Percentiles rank a stretch among this genome's conserved stretches.
phyloP scores from a whole-genome alignment of 495 filamentous ascomycete species.

The Alectoria sarmentosa region DNA sequence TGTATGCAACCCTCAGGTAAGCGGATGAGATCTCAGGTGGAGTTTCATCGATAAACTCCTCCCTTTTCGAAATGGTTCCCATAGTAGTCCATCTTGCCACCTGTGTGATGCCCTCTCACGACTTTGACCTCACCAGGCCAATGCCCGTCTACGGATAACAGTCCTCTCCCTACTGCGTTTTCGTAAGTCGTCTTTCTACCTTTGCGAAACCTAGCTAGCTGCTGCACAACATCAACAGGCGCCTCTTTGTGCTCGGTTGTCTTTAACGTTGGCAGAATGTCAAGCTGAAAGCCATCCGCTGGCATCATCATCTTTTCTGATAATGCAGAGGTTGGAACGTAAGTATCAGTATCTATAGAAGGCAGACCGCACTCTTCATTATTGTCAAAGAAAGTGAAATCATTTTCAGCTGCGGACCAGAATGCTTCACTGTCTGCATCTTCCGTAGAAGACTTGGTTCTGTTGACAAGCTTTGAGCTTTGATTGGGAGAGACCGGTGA shows the following conservation, averaged over 20 bases:
- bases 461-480: conserved; percentile 23
- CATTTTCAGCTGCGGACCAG: conserved; percentile 51
- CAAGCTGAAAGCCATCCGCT: conserved; percentile 28
- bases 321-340: conserved; percentile 39
- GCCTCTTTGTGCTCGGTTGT: conserved; percentile 17
- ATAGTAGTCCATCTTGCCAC: conserved; percentile 44
- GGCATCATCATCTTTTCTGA: conserved; percentile 40
- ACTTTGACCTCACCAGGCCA: conserved; percentile 52
- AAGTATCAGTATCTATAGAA: conserved; percentile 36
- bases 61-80: conserved; percentile 50
- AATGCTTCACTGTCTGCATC: conserved; percentile 54
- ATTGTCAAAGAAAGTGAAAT: conserved; percentile 57
- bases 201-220: conserved; percentile 43
- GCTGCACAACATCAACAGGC: conserved; percentile 41
- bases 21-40: background rate
- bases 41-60: conserved; percentile 42
- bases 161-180: conserved; percentile 30
- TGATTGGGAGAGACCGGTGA: conserved; percentile 26
- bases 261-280: conserved; percentile 10
- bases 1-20: background rate
- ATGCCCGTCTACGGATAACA: conserved; percentile 40
- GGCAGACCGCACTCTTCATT: conserved; percentile 54
- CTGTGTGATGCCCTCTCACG: conserved; percentile 27
- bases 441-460: conserved; percentile 49
- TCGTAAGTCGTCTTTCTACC: conserved; percentile 42